Evolutionary conservation across 805 yeast genomes (phyloP), one percentile per base, ranked within the genome.

Genomic region (Cyberlindnera xylosilytica): DNA sequence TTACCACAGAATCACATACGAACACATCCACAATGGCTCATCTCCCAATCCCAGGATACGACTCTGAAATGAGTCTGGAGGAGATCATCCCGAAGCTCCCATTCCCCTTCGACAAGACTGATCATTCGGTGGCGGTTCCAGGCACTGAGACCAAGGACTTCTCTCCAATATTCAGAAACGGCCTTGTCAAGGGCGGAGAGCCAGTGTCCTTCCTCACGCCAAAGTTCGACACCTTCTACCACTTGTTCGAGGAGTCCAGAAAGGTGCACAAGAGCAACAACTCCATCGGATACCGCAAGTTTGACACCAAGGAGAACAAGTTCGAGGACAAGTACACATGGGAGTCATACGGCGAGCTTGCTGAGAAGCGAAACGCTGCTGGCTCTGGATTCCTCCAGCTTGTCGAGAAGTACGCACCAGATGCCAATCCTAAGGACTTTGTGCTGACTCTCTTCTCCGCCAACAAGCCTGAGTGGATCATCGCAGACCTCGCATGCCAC

Each of bases 401-500:
- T 27, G 75, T 78, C 19, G 63, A 65, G 45, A 51, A 53, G 17
- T 67, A 61, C 38, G 63, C 69, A 31, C 58, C 50, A 19, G 56
- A 58, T 45, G 57, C 58, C n/a, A 46, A 53, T n/a, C 32, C 49
- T 0, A 57, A 62, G 20, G 60, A 66, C 29, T 81, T 79, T 51
- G 64, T 80, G 29, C 72, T 81, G 35, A 67, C 83, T 1, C 53
- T 83, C 16, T 75, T 76, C 58, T 72, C 83, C 19, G 67, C 71
- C 16, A 83, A 83, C 57, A 67, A 79, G 37, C 68, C 74, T 8
- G 87, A 84, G 61, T 85, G 93, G 93, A 69, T 73, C 24, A 58
- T 83, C 16, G 62, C 84, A 22, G 93, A 85, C 62, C 60, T 83
- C 53, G 89, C 88, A 1, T 78, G 85, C 53, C 73, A 71, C 34